Conservation (phyloP, 768 basidiomycete genomes). For the Trametopsis cervina region DNA sequence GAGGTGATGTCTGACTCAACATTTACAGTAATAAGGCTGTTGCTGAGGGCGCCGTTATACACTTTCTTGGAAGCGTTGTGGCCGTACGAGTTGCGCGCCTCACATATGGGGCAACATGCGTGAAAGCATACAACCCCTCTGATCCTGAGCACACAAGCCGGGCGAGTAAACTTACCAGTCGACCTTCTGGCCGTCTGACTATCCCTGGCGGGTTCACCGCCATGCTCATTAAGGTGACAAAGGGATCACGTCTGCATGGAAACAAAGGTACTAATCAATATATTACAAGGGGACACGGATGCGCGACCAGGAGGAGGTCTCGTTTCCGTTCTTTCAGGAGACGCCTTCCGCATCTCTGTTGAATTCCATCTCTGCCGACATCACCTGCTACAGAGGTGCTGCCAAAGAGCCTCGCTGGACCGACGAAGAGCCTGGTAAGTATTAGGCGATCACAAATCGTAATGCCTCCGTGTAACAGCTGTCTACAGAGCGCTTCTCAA, state of each 20-base stretch:
- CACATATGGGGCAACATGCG: conserved; percentile 41
- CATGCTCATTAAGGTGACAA: conserved; percentile 10
- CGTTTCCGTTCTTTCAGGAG: not conserved
- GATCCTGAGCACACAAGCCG: conserved; percentile 37
- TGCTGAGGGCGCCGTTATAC: conserved; percentile 42
- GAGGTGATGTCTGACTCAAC: not conserved
- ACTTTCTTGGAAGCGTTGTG: conserved; percentile 41
- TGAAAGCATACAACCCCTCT: conserved; percentile 26
- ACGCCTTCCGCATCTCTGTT: not conserved
- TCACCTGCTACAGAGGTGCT: conserved; percentile 28
- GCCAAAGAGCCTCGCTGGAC: conserved; percentile 24
- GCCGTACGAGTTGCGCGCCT: conserved; percentile 38
- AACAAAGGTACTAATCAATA: not conserved
- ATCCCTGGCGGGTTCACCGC: conserved; percentile 8
- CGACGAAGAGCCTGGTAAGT: conserved; percentile 27
- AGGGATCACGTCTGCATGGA: not conserved
- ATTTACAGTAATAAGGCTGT: conserved; percentile 39
- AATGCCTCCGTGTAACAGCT: not conserved
- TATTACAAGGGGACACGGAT: not conserved
- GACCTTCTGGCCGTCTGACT: conserved; percentile 17
- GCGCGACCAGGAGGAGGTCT: not conserved
- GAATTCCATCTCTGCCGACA: conserved; percentile 17
- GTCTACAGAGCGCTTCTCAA: conserved; percentile 26
- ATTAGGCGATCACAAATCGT: not conserved
- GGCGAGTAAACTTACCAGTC: conserved; percentile 24